phyloP scores from a whole-genome alignment of 306 rosid genomes.

The Quercus ilex region DNA sequence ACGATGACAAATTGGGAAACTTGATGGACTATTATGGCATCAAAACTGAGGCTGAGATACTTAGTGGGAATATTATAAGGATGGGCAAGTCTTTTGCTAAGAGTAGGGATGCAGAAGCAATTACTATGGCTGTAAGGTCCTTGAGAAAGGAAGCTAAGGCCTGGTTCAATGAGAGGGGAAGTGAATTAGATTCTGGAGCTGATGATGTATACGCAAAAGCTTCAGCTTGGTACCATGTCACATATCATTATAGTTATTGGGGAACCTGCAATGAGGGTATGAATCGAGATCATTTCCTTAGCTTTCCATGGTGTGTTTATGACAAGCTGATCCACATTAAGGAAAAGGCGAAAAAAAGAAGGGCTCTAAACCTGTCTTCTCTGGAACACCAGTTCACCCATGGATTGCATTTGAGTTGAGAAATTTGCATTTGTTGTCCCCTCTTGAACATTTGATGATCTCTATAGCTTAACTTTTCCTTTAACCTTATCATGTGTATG shows the following conservation, averaged over 20 bases:
- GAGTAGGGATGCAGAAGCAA: constrained; percentile 51
- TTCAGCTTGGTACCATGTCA: constrained; percentile 77
- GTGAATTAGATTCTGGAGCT: no score
- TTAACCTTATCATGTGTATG: background rate
- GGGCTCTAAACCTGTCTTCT: constrained; percentile 3
- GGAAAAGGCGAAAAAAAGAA: constrained; percentile 19
- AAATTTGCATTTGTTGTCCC: background rate
- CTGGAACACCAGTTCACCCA: constrained; percentile 14
- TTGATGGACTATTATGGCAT: constrained; percentile 73
- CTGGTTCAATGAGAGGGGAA: constrained; percentile 60
- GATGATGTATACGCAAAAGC: constrained; percentile 53
- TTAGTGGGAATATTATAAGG: constrained; percentile 54
- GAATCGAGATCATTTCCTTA: constrained; percentile 46
- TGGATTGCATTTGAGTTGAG: constrained; percentile 21
- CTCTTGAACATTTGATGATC: background rate
- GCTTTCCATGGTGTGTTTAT: constrained; percentile 10
- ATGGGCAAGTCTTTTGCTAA: constrained; percentile 50
- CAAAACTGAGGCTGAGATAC: constrained; percentile 69
- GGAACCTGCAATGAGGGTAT: constrained; percentile 53
- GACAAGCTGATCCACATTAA: constrained; percentile 54
- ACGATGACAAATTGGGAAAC: constrained; percentile 59
- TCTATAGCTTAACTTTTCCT: background rate
- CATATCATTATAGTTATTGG: constrained; percentile 64
- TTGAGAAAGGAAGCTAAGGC: constrained; percentile 62
- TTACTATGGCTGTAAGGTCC: constrained; percentile 50